phyloP scores from a whole-genome alignment of 2,329 filamentous ascomycete species.

The Remersonia thermophila region DNA sequence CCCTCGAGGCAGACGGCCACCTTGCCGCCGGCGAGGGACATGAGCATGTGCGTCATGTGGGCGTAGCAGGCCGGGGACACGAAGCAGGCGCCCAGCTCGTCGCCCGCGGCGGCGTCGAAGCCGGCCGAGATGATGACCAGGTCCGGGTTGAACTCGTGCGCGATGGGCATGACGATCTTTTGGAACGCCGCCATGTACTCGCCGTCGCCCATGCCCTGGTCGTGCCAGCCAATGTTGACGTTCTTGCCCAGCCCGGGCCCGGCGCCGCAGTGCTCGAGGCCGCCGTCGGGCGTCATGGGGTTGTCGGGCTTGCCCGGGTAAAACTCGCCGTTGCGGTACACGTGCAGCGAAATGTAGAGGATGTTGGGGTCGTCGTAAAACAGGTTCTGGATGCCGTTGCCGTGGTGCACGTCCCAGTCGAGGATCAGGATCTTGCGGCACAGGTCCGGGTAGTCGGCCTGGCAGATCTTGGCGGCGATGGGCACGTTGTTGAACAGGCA shows the following conservation, averaged over 20 bases:
- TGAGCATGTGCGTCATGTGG: conserved; percentile 99
- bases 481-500: conserved; percentile 98
- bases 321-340: conserved; percentile 71
- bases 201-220: conserved; percentile 79
- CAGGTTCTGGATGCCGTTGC: conserved; percentile 91
- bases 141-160: conserved; percentile 84
- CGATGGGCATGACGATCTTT: conserved; percentile 91
- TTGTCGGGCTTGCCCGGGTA: conserved; percentile 62
- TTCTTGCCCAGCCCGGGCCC: conserved; percentile 47
- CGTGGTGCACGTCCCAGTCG: conserved; percentile 75
- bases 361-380: conserved; percentile 94
- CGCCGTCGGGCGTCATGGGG: conserved; percentile 45
- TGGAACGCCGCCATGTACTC: conserved; percentile 97
- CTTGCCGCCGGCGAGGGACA: conserved; percentile 83
- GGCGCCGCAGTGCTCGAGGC: conserved; percentile 45
- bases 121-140: conserved; percentile 91
- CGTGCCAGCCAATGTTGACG: conserved; percentile 55
- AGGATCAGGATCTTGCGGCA: conserved; percentile 87
- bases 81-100: conserved; percentile 84
- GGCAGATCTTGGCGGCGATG: conserved; percentile 80
- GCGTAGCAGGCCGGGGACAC: conserved; percentile 86
- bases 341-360: conserved; percentile 88
- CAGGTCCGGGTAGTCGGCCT: conserved; percentile 61
- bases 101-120: conserved; percentile 89
- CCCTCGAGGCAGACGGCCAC: conserved; percentile 89